phyloP scores from a whole-genome alignment of 2,329 filamentous ascomycete species.

The Coleophoma cylindrospora region DNA sequence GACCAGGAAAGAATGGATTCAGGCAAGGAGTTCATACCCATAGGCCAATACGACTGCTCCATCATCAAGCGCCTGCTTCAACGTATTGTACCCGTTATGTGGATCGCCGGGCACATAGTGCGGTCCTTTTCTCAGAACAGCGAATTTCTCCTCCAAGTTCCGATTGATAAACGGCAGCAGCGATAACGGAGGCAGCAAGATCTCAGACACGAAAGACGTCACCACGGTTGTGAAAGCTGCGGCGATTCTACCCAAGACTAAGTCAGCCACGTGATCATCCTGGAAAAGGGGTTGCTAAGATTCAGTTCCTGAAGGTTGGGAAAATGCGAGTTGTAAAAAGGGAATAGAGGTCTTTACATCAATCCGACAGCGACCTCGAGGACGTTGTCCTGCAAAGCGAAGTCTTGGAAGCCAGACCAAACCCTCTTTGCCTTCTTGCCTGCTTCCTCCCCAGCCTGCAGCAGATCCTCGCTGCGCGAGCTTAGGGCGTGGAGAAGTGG shows the following conservation, averaged over 20 bases:
- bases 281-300: too few species aligned
- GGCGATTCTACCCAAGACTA: conserved; percentile 46
- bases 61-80: conserved; percentile 63
- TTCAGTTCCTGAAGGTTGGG: too few species aligned
- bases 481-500: background rate
- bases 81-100: conserved; percentile 60
- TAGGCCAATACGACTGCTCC: conserved; percentile 70
- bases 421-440: conserved; percentile 33
- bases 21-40: conserved; percentile 40
- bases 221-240: conserved; percentile 67
- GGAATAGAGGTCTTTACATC: conserved; percentile 45
- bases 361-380: conserved; percentile 71
- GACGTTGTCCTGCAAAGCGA: conserved; percentile 70
- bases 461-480: conserved; percentile 5
- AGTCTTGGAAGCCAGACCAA: conserved; percentile 64
- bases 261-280: too few species aligned
- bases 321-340: conserved; percentile 1
- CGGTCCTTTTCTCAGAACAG: conserved; percentile 54
- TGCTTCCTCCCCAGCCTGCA: conserved; percentile 17
- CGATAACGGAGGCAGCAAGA: conserved; percentile 65
- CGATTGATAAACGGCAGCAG: conserved; percentile 63
- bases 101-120: conserved; percentile 35
- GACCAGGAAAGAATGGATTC: background rate
- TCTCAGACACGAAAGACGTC: conserved; percentile 66
- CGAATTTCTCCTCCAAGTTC: conserved; percentile 72